Conservation (phyloP, 75 land plant species). For the Cupressus sempervirens region DNA sequence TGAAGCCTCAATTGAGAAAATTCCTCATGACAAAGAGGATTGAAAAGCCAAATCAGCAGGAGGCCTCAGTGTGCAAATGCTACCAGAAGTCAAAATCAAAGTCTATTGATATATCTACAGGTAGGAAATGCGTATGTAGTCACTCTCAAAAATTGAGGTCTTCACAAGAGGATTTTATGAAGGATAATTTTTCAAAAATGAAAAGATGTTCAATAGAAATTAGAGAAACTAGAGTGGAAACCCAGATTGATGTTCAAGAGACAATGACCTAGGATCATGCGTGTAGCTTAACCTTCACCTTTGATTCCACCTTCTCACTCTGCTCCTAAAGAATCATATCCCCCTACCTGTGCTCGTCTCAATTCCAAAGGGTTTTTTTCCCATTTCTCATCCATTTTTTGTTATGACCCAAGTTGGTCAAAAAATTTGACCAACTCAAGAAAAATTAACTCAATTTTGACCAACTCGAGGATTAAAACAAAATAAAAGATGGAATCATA, state of each 20-base stretch:
- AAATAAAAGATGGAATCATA: too few relatives aligned
- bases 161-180: slow-evolving; percentile 68
- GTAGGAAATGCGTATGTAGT: slow-evolving; percentile 37
- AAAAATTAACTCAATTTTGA: too few relatives aligned
- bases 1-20: slow-evolving; percentile 37
- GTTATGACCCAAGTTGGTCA: too few relatives aligned
- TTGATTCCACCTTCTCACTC: too few relatives aligned
- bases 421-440: too few relatives aligned
- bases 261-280: background rate
- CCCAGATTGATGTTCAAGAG: background rate
- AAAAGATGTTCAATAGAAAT: background rate
- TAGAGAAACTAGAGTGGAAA: slow-evolving; percentile 3
- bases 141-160: slow-evolving; percentile 62
- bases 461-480: too few relatives aligned
- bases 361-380: too few relatives aligned
- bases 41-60: background rate
- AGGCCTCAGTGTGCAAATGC: slow-evolving; percentile 26
- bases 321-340: too few relatives aligned
- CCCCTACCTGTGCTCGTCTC: too few relatives aligned
- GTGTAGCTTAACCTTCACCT: too few relatives aligned
- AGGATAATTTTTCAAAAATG: background rate
- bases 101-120: background rate
- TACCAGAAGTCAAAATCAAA: slow-evolving; percentile 14
- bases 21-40: slow-evolving; percentile 58
- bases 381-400: too few relatives aligned